phyloP scores from a whole-genome alignment of 768 basidiomycete species.

The Macrocybe gigantea region DNA sequence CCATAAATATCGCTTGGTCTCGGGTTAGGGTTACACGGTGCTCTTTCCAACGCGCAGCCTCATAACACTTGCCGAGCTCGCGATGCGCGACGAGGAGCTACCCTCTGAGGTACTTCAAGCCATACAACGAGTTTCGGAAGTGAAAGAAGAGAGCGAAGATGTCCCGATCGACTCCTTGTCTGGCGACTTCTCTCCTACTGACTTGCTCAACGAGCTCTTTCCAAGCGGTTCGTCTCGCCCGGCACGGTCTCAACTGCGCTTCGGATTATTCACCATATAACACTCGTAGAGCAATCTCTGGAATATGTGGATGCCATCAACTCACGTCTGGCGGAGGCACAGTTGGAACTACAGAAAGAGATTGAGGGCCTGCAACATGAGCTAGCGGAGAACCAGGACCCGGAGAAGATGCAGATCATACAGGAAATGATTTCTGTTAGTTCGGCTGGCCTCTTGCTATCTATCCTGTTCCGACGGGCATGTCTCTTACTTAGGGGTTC shows the following conservation, averaged over 20 bases:
- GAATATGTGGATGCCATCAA: conserved; percentile 68
- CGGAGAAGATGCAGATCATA: conserved; percentile 82
- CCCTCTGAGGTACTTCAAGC: conserved; percentile 63
- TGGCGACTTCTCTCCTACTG: conserved; percentile 49
- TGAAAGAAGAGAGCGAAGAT: conserved; percentile 34
- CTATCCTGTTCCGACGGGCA: background rate
- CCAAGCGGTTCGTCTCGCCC: conserved; percentile 56
- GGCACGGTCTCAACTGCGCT: too few relatives aligned
- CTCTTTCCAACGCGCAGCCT: too few relatives aligned
- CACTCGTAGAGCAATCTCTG: conserved; percentile 63
- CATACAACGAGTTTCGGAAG: conserved; percentile 65
- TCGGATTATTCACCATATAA: too few relatives aligned
- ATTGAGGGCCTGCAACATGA: conserved; percentile 63
- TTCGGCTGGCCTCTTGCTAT: conserved; percentile 3
- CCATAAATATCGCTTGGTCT: too few relatives aligned
- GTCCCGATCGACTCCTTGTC: conserved; percentile 58
- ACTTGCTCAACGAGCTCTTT: conserved; percentile 65
- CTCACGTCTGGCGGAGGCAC: conserved; percentile 60
- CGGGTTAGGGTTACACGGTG: too few relatives aligned
- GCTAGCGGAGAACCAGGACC: conserved; percentile 74
- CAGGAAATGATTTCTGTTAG: conserved; percentile 95
- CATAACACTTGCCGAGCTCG: too few relatives aligned
- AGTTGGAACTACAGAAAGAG: conserved; percentile 64
- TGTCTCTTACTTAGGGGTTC: conserved; percentile 5
- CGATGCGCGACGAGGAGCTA: conserved; percentile 43